Evolutionary conservation across 441 rosid genomes (phyloP).

Genomic region (Croton setiger): DNA sequence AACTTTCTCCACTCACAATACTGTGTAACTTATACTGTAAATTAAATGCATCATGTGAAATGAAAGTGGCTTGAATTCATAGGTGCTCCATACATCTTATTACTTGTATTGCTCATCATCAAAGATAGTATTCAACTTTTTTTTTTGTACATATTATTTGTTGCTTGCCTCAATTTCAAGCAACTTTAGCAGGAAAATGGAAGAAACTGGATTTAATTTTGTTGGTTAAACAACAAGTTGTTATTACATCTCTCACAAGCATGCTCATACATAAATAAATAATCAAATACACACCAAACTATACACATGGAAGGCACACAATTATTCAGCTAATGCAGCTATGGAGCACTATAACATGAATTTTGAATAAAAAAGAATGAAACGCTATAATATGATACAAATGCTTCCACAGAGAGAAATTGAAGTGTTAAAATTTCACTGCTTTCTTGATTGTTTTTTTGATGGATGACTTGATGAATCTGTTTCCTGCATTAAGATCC

Average conservation of each 20-base stretch:
- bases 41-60: neutral
- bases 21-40: constrained; percentile 6
- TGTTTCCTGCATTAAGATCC: constrained; percentile 40
- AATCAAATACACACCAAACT: neutral
- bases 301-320: constrained; percentile 23
- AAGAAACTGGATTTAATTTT: constrained; percentile 4
- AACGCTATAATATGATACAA: constrained; percentile 9
- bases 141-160: no score
- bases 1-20: neutral
- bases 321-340: constrained; percentile 28
- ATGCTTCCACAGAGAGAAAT: neutral
- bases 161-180: no score
- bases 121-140: no score
- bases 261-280: constrained; percentile 17
- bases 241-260: constrained; percentile 28
- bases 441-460: constrained; percentile 57
- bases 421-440: constrained; percentile 42
- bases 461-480: constrained; percentile 67
- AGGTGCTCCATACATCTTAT: no score
- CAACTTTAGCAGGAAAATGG: neutral
- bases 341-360: constrained; percentile 21
- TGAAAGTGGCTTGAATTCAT: neutral
- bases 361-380: constrained; percentile 1
- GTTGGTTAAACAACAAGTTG: constrained; percentile 32
- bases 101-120: no score